Conservation (phyloP, 352 stramenopile species). For the Phytophthora fragariae region DNA sequence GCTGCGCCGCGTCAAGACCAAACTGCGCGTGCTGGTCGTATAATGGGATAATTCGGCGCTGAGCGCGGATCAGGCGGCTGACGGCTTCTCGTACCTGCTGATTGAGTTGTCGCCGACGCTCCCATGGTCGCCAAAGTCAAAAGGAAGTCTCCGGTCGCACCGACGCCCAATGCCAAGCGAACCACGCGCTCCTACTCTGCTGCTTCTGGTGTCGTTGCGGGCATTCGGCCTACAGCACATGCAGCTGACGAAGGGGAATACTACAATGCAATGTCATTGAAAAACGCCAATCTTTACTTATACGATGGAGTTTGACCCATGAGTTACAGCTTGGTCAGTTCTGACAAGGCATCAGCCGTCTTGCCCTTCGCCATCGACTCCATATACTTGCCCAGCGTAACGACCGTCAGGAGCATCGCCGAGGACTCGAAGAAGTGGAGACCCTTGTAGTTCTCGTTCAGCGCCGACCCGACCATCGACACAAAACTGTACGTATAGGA, state of each 20-base stretch:
- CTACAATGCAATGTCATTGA: no score
- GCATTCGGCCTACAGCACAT: conserved; percentile 1
- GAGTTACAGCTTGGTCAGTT: conserved; percentile 62
- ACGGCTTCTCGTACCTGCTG: no score
- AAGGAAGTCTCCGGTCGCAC: conserved; percentile 7
- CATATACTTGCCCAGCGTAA: conserved; percentile 91
- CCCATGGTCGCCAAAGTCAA: conserved; percentile 20
- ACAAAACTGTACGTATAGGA: conserved; percentile 90
- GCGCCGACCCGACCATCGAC: conserved; percentile 70
- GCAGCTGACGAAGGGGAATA: neutral
- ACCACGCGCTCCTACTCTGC: conserved; percentile 8
- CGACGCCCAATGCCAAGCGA: conserved; percentile 10
- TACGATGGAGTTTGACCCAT: no score
- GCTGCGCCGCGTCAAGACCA: no score
- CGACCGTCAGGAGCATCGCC: conserved; percentile 87
- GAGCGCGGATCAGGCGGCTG: no score
- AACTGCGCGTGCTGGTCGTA: no score
- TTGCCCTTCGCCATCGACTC: conserved; percentile 90
- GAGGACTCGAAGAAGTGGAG: conserved; percentile 92
- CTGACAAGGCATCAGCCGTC: conserved; percentile 76
- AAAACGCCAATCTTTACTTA: no score
- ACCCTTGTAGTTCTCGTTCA: conserved; percentile 70
- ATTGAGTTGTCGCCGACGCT: neutral
- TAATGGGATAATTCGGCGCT: no score
- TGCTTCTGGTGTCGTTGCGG: neutral